These are phyloP conservation scores for Wickerhamiella shivajii DNA, from an alignment of 805 yeast species.

Conservation along the genomic window DNA sequence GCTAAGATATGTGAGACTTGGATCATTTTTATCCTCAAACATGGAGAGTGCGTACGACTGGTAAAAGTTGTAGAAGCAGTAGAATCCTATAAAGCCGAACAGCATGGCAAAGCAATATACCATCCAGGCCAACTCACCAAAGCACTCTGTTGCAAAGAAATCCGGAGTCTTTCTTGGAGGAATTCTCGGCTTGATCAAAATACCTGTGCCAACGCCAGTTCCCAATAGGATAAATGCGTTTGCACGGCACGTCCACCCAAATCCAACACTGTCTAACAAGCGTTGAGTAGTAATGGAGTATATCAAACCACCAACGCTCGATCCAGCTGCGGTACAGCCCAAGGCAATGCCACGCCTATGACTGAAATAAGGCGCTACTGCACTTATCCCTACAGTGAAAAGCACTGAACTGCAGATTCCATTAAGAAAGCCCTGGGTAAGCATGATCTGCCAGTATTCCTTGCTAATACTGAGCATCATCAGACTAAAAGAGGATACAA, in stretches of 20 bases:
- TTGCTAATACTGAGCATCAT: conserved; percentile 26
- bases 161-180: conserved; percentile 17
- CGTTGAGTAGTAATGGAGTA: conserved; percentile 34
- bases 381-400: conserved; percentile 32
- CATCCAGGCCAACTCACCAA: conserved; percentile 20
- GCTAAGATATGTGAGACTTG: conserved; percentile 20
- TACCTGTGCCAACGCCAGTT: conserved; percentile 17
- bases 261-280: conserved; percentile 33
- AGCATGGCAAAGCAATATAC: conserved; percentile 18
- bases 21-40: conserved; percentile 15
- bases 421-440: conserved; percentile 37
- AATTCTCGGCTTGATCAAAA: conserved; percentile 20
- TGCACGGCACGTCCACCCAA: conserved; percentile 40
- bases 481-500: conserved; percentile 17
- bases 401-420: conserved; percentile 32
- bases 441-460: conserved; percentile 35
- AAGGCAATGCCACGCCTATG: conserved; percentile 32
- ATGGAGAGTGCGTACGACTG: conserved; percentile 21
- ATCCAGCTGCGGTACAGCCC: conserved; percentile 36
- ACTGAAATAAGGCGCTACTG: conserved; percentile 33
- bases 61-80: conserved; percentile 24
- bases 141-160: conserved; percentile 18
- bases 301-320: conserved; percentile 36
- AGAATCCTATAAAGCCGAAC: conserved; percentile 23
- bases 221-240: conserved; percentile 32